Evolutionary conservation across 2,329 filamentous ascomycete species (phyloP), one percentile per base, ranked within the genome.

Genomic region (Colletotrichum kahawae): DNA sequence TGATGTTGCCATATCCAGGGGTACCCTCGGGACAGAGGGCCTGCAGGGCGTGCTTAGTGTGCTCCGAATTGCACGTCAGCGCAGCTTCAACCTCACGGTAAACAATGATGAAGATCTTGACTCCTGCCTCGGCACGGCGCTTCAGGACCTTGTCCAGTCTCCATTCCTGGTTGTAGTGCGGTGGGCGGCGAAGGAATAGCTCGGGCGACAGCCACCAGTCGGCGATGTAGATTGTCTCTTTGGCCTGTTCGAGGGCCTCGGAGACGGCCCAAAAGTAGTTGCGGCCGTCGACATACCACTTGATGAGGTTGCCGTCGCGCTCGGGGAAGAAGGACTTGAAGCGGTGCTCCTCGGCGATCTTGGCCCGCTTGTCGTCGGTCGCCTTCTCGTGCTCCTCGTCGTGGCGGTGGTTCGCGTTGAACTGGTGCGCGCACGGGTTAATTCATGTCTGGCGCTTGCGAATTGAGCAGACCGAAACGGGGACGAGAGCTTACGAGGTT

Each of bases 191-290:
- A 77, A 99, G 84, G 84, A 96, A 98, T 77, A 97, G 85, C 84
- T 97, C 95, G 0, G 95, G 97, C 5, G 95, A 97, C 16, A 98
- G 87, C 97, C 97, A 98, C 97, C 96, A 99, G 81, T 98, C 97
- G 75, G 90, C 94, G 78, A 99, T 97, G 84, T 98, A 99, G 79
- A 99, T 98, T 60, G 94, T 93, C 85, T 98, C 96, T 81, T 94
- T 94, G 48, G 97, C 97, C 75, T 93, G 90, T 77, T 98, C 96
- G n/a, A 98, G 88, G 0, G 96, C 96, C 38, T 93, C 92, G 0
- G 95, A 97, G 13, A 99, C 95, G 21, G 97, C 92, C 93, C 95
- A 98, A 83, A 97, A 97, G 84, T 99, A 99, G 85, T 98, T 94
- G 76, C 95, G 90, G 4, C 95, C 97, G 82, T 98, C 97, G 13